Base-by-base conservation (phyloP, 768 basidiomycete genomes). In the Gyrodon lividus region DNA sequence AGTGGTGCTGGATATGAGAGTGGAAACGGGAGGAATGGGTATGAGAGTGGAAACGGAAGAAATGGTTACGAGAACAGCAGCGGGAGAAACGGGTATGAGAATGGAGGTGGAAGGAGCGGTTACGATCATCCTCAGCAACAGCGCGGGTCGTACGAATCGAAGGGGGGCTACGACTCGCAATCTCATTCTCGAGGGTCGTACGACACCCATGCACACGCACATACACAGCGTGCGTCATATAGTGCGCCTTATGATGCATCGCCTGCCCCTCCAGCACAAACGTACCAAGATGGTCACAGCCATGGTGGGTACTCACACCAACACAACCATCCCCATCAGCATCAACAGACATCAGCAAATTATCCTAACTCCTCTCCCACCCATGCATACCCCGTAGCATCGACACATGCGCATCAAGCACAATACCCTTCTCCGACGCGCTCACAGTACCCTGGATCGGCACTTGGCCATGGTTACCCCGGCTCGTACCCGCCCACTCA, bases 71-170 rank as follows among this genome's bases (percentile, higher is more conserved):
- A 66, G 13, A 50, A 43, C n/a, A 57, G 46, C 26, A 31, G 47
- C 9, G 58, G 55, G 12, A 52, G 66, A 35, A 39, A 48, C 17
- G 41, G 57, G 4, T 68, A 62, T 40, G 57, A 68, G 14, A 51
- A 51, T 17, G 53, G 51, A 24, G 10, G 48, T 2, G 37, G 30
- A 28, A 38, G 53, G 7, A 16, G 28, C 16, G 19, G 40, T 12
- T 55, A 55, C 17, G 51, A 52, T 8, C 66, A 70, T 26, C 30
- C 38, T 12, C 66, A 58, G n/a, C 65, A 69, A 17, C 66, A 65
- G 5, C 65, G 68, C 33, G 57, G 48, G 12, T 64, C 64, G 7
- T 70, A 68, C 20, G 62, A 65, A 22, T 54, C 66, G 7, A 56
- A 62, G 28, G 46, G 41, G 7, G 43, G 54, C 19, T 69, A 69